A percentile compares a stretch with the other conserved stretches of the same genome.
phyloP scores from a whole-genome alignment of 768 basidiomycete species.

The Collybia sordida region DNA sequence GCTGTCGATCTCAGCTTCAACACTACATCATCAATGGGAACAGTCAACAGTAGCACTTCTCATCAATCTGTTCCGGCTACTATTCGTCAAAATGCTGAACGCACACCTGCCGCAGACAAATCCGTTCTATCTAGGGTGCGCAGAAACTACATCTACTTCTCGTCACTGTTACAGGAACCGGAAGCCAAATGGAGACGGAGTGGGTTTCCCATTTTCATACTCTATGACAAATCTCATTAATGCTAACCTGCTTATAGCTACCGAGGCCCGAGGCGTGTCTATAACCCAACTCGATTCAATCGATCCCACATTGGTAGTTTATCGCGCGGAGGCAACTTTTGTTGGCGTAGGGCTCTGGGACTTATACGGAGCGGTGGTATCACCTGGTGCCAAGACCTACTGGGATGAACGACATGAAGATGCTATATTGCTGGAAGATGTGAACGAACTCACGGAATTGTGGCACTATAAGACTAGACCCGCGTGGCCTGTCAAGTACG shows the following conservation, averaged over 20 bases:
- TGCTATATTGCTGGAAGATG: constrained; percentile 81
- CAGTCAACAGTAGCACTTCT: constrained; percentile 45
- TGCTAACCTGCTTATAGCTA: constrained; percentile 43
- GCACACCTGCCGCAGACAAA: constrained; percentile 71
- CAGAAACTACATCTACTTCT: constrained; percentile 97
- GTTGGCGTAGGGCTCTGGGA: constrained; percentile 97
- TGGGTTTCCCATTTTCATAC: constrained; percentile 36
- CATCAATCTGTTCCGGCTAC: constrained; percentile 30
- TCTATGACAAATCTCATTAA: constrained; percentile 4
- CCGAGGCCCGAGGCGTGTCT: constrained; percentile 87
- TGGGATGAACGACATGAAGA: constrained; percentile 95
- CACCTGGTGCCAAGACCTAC: constrained; percentile 75
- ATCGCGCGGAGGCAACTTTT: constrained; percentile 94
- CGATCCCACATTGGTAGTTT: constrained; percentile 94
- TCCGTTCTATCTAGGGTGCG: constrained; percentile 83
- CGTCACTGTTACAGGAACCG: constrained; percentile 93
- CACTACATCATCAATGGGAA: constrained; percentile 60
- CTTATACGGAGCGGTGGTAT: constrained; percentile 82
- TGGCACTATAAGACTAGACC: constrained; percentile 93
- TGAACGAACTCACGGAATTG: constrained; percentile 86
- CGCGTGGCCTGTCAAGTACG: constrained; percentile 92
- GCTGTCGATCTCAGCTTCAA: constrained; percentile 67
- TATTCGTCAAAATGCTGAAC: constrained; percentile 36
- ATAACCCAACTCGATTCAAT: constrained; percentile 96
- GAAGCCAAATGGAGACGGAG: constrained; percentile 96